These are phyloP conservation scores for Arabis alpina DNA, from an alignment of 345 rosid genomes.

Conservation along the genomic window DNA sequence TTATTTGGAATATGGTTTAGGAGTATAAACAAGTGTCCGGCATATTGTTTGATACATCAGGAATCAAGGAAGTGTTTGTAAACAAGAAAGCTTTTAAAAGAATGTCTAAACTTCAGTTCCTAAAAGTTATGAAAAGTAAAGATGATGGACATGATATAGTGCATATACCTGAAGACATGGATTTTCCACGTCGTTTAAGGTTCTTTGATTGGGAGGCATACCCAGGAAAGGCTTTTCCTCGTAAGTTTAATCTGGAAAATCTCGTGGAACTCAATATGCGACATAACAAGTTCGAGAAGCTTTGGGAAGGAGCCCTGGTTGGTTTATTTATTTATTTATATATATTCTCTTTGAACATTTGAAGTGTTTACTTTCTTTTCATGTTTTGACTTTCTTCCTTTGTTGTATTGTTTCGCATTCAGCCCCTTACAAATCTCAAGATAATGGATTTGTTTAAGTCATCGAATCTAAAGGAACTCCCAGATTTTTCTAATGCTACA, in stretches of 20 bases:
- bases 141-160: neutral
- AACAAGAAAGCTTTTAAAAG: neutral
- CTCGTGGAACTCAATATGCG: conserved; percentile 27
- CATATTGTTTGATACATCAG: conserved; percentile 21
- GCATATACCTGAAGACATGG: conserved; percentile 6
- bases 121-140: conserved; percentile 11
- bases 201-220: conserved; percentile 34
- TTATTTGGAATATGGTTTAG: conserved; percentile 13
- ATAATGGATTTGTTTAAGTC: neutral
- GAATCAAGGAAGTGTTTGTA: neutral
- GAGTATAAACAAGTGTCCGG: conserved; percentile 30
- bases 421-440: conserved; percentile 30
- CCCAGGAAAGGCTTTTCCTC: conserved; percentile 34
- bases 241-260: neutral
- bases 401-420: neutral
- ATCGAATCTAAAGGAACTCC: neutral
- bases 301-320: conserved; percentile 43
- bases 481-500: no score
- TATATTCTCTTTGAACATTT: neutral
- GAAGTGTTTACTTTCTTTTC: neutral
- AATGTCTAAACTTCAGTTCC: conserved; percentile 38
- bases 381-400: neutral
- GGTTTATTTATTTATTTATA: neutral
- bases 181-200: conserved; percentile 8
- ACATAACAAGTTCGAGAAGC: neutral